phyloP scores from a whole-genome alignment of 2,329 filamentous ascomycete species.

The Neodidymelliopsis sp. region DNA sequence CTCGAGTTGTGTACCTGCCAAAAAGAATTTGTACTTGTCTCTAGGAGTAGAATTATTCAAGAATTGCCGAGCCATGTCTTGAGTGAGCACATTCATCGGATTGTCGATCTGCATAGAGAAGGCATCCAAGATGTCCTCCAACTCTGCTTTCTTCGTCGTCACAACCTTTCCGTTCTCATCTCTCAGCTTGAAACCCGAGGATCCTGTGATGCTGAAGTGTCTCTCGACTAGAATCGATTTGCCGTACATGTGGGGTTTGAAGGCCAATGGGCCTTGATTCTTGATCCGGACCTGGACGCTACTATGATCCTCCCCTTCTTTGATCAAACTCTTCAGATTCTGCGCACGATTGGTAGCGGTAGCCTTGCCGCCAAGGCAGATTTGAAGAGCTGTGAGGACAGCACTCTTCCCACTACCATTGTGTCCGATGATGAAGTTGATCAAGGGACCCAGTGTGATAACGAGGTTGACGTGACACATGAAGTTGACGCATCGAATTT shows the following conservation, averaged over 20 bases:
- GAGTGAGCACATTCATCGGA: constrained; percentile 92
- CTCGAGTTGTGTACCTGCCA: constrained; percentile 92
- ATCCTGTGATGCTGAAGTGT: constrained; percentile 77
- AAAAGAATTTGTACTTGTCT: constrained; percentile 96
- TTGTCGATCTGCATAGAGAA: constrained; percentile 96
- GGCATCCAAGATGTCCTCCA: constrained; percentile 93
- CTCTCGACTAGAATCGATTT: constrained; percentile 89
- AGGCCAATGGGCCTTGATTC: constrained; percentile 86
- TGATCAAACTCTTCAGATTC: constrained; percentile 89
- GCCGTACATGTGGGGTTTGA: constrained; percentile 82
- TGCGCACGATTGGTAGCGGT: constrained; percentile 91
- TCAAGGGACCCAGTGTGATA: constrained; percentile 86
- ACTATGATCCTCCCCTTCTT: constrained; percentile 77
- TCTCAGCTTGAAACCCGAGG: constrained; percentile 88
- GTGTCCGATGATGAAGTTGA: constrained; percentile 98
- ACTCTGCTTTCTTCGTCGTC: constrained; percentile 82
- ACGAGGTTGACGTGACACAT: constrained; percentile 91
- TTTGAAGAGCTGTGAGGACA: constrained; percentile 87
- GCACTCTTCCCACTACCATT: constrained; percentile 99
- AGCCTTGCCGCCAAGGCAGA: constrained; percentile 95
- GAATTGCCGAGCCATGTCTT: constrained; percentile 94
- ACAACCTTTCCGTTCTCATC: constrained; percentile 72
- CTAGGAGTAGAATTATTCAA: constrained; percentile 81
- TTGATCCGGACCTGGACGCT: constrained; percentile 86
- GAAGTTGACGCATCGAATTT: constrained; percentile 88